These are phyloP conservation scores for Pleurotus cornucopiae DNA, from an alignment of 768 basidiomycete species.

Conservation along the genomic window DNA sequence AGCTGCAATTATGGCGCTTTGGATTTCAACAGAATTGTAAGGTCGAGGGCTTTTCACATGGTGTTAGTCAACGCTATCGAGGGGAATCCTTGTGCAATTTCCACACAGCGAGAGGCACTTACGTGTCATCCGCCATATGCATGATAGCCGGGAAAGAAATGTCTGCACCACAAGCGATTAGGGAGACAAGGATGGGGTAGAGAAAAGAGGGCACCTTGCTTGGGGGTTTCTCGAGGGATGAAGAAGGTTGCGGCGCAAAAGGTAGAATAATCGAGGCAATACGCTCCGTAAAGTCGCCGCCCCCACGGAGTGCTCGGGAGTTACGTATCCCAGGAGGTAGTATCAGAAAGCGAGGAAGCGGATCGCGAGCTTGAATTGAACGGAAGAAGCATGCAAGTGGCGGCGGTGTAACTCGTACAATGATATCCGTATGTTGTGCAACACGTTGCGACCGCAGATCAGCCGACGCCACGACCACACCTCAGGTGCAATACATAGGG, in stretches of 20 bases:
- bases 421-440: no score
- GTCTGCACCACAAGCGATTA: background rate
- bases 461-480: no score
- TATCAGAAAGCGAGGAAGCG: slow-evolving; percentile 4
- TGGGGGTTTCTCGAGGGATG: slow-evolving; percentile 5
- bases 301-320: slow-evolving; percentile 5
- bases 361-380: background rate
- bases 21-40: slow-evolving; percentile 5
- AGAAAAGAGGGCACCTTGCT: slow-evolving; percentile 1
- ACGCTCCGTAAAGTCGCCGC: background rate
- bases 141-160: background rate
- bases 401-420: background rate
- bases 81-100: background rate
- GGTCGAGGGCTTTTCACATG: background rate
- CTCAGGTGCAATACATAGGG: no score
- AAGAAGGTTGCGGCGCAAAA: background rate
- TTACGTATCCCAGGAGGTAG: background rate
- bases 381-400: slow-evolving; percentile 5
- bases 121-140: slow-evolving; percentile 7
- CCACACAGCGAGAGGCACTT: background rate
- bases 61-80: background rate
- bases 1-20: slow-evolving; percentile 3
- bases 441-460: no score
- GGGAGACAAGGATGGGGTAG: background rate
- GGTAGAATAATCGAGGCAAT: slow-evolving; percentile 6